phyloP scores from a whole-genome alignment of 2,329 filamentous ascomycete genomes.

The Thelonectria olida region DNA sequence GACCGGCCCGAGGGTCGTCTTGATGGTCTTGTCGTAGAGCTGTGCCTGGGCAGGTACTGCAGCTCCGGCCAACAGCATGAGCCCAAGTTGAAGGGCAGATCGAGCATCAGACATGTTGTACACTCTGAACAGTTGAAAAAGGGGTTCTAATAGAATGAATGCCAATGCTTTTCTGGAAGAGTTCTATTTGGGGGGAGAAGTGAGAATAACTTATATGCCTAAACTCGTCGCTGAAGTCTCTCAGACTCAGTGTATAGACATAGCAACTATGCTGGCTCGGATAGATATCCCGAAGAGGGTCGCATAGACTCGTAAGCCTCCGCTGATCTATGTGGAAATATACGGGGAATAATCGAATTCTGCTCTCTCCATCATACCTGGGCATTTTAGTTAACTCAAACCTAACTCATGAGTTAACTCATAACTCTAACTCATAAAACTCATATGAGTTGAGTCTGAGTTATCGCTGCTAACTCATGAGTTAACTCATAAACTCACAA shows the following conservation, averaged over 20 bases:
- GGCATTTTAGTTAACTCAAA: too few species aligned
- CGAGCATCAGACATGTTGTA: not conserved
- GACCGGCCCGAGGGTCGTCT: not conserved
- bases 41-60: not conserved
- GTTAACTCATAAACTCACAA: too few species aligned
- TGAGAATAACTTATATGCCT: not conserved
- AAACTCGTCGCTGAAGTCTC: not conserved
- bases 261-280: not conserved
- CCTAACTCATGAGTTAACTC: too few species aligned
- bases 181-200: not conserved
- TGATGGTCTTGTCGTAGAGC: not conserved
- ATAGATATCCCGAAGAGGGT: not conserved
- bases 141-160: not conserved
- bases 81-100: not conserved
- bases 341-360: not conserved
- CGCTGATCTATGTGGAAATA: not conserved
- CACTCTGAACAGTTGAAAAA: not conserved
- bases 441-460: too few species aligned
- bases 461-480: too few species aligned
- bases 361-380: too few species aligned
- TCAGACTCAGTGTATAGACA: not conserved
- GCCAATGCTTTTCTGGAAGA: not conserved
- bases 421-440: too few species aligned
- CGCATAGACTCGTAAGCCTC: not conserved
- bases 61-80: not conserved